Evolutionary conservation across 78 protist species (phyloP), one percentile per base, ranked within the genome.

Genomic region (Paulinella micropora): DNA sequence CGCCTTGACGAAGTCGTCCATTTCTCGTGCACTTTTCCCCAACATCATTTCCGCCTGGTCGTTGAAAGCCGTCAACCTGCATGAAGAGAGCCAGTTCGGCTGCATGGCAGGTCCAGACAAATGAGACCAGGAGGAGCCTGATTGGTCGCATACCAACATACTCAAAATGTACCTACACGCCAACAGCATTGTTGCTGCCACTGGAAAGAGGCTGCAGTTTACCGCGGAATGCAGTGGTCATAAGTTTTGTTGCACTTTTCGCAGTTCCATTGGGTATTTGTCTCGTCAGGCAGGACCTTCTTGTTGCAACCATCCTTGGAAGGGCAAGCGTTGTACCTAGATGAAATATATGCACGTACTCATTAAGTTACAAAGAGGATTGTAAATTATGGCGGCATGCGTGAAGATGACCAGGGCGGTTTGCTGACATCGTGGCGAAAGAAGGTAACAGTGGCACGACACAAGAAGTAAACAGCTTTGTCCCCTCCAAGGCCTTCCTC

Each of bases 241-340:
- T 81, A 81, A 3, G 34, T 28, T 32, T 81, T 4, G 23, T 15
- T 29, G 84, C 84, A 81, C 84, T 81, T 81, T 32, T 81, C 84
- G 84, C 84, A 81, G 84, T 32, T 15, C 29, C 34, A 81, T 29
- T 81, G 84, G n/a, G n/a, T n/a, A 34, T 29, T 29, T 15, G 9
- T 9, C 26, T 81, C 84, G 84, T 31, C 15, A 3, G 9, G 37
- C 84, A 15, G 9, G 34, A 81, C 84, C 34, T 81, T 81, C 15
- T 81, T 81, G 84, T 81, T 81, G 84, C 84, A 81, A 9, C 6
- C 6, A 9, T 81, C 84, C 15, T 28, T 34, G 23, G n/a, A n/a
- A n/a, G 84, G 84, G 84, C 84, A 81, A 34, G 84, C 84, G 39
- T 4, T 32, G 84, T 81, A 81, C 73, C 73, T 51, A 51, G 15